Conservation (phyloP, 2,329 filamentous ascomycete species). For the Colletotrichum shisoi region DNA sequence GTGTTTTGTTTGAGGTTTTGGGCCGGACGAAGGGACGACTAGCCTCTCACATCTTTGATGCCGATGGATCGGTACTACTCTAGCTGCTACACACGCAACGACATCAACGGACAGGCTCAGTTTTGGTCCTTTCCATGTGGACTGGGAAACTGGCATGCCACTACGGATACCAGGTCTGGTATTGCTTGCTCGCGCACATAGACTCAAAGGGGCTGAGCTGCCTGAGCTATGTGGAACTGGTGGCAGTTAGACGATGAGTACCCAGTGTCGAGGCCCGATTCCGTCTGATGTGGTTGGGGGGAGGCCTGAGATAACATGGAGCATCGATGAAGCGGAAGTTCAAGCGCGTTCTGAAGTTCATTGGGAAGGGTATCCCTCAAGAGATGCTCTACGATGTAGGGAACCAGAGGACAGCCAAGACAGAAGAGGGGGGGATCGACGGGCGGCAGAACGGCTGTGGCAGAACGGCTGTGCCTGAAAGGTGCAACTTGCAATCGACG, state of each 20-base stretch:
- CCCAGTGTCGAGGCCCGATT: constrained; percentile 2
- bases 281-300: constrained; percentile 23
- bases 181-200: constrained; percentile 14
- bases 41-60: neutral
- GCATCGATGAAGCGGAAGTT: neutral
- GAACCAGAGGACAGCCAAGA: constrained; percentile 13
- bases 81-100: constrained; percentile 22
- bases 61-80: constrained; percentile 16
- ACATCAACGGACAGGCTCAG: constrained; percentile 9
- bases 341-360: constrained; percentile 19
- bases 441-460: neutral
- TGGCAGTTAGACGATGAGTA: constrained; percentile 14
- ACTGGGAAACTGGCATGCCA: constrained; percentile 10
- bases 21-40: neutral
- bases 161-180: constrained; percentile 12
- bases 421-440: neutral
- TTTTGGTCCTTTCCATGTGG: constrained; percentile 14
- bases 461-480: neutral
- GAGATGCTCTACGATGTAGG: constrained; percentile 6
- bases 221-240: constrained; percentile 13
- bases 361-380: constrained; percentile 1
- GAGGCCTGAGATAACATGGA: constrained; percentile 10
- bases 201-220: constrained; percentile 17
- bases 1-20: constrained; percentile 6
- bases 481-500: constrained; percentile 2